Evolutionary conservation across 306 rosid genomes (phyloP).

Genomic region (Parietaria judaica): DNA sequence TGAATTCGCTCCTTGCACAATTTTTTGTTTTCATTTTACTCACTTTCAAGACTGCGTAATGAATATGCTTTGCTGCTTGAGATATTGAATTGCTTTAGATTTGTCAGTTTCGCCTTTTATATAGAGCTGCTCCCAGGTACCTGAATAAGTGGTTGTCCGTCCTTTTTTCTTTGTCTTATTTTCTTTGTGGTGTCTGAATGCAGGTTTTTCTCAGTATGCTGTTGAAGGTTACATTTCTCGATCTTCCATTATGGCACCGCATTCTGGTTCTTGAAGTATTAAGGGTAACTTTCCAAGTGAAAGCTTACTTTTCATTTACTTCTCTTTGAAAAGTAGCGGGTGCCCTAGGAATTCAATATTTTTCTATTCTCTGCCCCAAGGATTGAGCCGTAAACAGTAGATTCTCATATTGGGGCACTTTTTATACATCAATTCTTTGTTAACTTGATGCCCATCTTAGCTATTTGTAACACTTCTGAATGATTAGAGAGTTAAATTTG

Average conservation of each 20-base stretch:
- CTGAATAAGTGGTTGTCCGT: constrained; percentile 1
- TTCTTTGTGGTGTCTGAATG: constrained; percentile 13
- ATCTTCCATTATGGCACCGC: constrained; percentile 97
- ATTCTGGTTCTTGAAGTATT: constrained; percentile 96
- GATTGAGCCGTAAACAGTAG: too few relatives aligned
- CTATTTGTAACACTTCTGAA: constrained; percentile 14
- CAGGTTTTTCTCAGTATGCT: constrained; percentile 99
- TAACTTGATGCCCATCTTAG: neutral
- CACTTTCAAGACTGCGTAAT: too few relatives aligned
- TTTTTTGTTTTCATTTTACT: neutral
- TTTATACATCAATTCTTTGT: too few relatives aligned
- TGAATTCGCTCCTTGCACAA: neutral
- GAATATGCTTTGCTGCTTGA: too few relatives aligned
- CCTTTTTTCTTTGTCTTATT: constrained; percentile 3
- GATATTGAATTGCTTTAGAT: neutral
- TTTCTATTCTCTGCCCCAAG: too few relatives aligned
- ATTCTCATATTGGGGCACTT: too few relatives aligned
- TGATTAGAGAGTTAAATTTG: constrained; percentile 24
- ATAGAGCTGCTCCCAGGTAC: neutral
- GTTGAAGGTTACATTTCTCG: constrained; percentile 88
- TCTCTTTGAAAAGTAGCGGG: constrained; percentile 18
- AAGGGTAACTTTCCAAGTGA: constrained; percentile 58
- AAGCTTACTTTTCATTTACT: constrained; percentile 4
- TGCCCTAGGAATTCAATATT: neutral
- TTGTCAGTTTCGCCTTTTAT: neutral